Percentiles rank a stretch among this genome's conserved stretches.
Evolutionary conservation across 495 filamentous ascomycete genomes (phyloP).

Genomic region (Trypethelium eluteriae): DNA sequence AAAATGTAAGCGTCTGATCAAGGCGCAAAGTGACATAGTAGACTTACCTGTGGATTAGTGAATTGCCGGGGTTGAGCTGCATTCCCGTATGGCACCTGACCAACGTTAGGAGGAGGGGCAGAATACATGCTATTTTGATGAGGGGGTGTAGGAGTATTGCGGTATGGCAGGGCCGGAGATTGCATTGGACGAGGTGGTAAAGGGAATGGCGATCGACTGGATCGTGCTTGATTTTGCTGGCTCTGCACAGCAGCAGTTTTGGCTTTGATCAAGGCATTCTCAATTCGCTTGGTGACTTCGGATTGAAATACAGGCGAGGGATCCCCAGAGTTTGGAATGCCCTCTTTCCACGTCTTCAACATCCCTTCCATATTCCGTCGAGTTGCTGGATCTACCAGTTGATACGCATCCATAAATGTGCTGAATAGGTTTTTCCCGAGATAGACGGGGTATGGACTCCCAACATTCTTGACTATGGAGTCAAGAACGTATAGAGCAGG

Average conservation of each 20-base stretch:
- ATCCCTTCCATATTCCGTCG: conserved; percentile 90
- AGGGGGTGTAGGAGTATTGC: conserved; percentile 65
- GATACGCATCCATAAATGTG: conserved; percentile 95
- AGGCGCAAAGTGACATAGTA: not conserved
- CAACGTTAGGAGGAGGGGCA: conserved; percentile 29
- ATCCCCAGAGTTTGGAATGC: conserved; percentile 84
- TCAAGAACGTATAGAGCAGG: conserved; percentile 97
- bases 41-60: conserved; percentile 15
- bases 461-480: conserved; percentile 97
- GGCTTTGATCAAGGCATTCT: conserved; percentile 85
- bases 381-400: conserved; percentile 70
- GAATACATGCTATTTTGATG: conserved; percentile 40
- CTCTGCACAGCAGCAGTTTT: conserved; percentile 65
- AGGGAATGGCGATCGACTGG: conserved; percentile 55
- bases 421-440: conserved; percentile 83
- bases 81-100: conserved; percentile 15
- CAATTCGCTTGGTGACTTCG: conserved; percentile 79
- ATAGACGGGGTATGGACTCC: conserved; percentile 91
- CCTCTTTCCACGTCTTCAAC: conserved; percentile 97
- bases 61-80: conserved; percentile 11
- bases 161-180: conserved; percentile 46
- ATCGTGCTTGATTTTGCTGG: conserved; percentile 57
- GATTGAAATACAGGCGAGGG: conserved; percentile 78
- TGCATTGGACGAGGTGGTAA: conserved; percentile 47
- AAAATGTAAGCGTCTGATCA: conserved; percentile 9